phyloP scores from a whole-genome alignment of 192 early-diverging fungal genomes.

The Coemansia sp. region DNA sequence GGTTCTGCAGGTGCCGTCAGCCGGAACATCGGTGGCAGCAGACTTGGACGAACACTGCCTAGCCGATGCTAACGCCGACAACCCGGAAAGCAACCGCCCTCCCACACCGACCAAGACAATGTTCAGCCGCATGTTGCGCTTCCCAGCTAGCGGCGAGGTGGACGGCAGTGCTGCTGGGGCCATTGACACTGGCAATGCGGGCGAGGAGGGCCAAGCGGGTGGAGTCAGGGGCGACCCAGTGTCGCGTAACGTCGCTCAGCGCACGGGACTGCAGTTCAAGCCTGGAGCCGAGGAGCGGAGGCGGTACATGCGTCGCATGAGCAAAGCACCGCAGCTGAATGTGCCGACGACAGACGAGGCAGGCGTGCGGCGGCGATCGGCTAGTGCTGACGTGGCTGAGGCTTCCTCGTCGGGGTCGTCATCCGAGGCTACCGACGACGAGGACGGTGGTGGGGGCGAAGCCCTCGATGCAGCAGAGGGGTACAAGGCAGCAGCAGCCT shows the following conservation, averaged over 20 bases:
- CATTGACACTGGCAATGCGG: background rate
- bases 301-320: slow-evolving; percentile 42
- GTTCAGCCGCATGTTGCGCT: slow-evolving; percentile 43
- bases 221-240: slow-evolving; percentile 35
- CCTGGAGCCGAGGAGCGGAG: slow-evolving; percentile 49
- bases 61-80: slow-evolving; percentile 52
- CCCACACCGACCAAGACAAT: slow-evolving; percentile 49
- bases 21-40: slow-evolving; percentile 46
- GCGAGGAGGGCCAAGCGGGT: slow-evolving; percentile 20
- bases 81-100: slow-evolving; percentile 52
- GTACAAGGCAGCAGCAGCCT: slow-evolving; percentile 18
- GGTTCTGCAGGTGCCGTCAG: slow-evolving; percentile 37
- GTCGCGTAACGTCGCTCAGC: slow-evolving; percentile 46
- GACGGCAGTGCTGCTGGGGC: background rate
- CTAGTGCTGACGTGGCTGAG: background rate
- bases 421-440: background rate
- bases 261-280: slow-evolving; percentile 42
- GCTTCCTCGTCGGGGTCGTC: background rate
- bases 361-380: slow-evolving; percentile 9
- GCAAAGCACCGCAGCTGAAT: slow-evolving; percentile 50
- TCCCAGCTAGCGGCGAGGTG: slow-evolving; percentile 10
- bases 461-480: background rate
- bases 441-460: background rate
- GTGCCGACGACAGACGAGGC: background rate
- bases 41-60: slow-evolving; percentile 49